Base-by-base conservation (phyloP, 1,284 basidiomycete genomes). In the Irpex rosettiformis region DNA sequence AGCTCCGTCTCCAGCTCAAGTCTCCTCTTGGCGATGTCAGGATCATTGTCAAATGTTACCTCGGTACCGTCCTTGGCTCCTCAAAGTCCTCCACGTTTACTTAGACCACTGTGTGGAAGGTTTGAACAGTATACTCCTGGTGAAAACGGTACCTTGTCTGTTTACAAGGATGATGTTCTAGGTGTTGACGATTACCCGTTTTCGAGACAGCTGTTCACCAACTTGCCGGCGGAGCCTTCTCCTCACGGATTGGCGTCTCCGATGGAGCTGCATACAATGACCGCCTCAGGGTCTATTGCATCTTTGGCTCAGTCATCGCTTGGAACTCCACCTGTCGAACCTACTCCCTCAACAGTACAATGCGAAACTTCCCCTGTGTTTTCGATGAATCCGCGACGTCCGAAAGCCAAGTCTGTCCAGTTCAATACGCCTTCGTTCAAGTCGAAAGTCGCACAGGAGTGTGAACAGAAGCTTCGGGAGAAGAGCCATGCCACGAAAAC, bases 121-220 rank as follows among this genome's bases (percentile, higher is more conserved):
- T 24, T 28, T 22, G 21, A 28, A 10, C 16, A 45, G 24, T 51
- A 2, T 28, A 27, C 27, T 10, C 48, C 25, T 7, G 10, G 18
- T 21, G 48, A 37, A 27, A 58, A 48, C 16, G 43, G 43, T 45
- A 22, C 21, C 43, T 27, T 16, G 6, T 47, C 43, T 47, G 43
- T 47, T 10, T 24, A 18, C 22, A 3, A 47, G 18, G 10, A 24
- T 18, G 43, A 47, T 21, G 8, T 21, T 21, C 48, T 10, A 11
- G 48, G n/a, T 29, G 57, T 57, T 11, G 61, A 61, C 33, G 63
- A 59, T 3, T 64, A 62, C 29, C 63, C 63, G 4, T 64, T 64
- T 55, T 61, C 63, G n/a, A 52, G 48, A 16, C 62, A 61, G 8
- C 63, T 57, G 18, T 57, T 61, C 2, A 49, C 52, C 43, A 45